Conservation (phyloP, 2,329 filamentous ascomycete species). For the Trichoderma sp. region DNA sequence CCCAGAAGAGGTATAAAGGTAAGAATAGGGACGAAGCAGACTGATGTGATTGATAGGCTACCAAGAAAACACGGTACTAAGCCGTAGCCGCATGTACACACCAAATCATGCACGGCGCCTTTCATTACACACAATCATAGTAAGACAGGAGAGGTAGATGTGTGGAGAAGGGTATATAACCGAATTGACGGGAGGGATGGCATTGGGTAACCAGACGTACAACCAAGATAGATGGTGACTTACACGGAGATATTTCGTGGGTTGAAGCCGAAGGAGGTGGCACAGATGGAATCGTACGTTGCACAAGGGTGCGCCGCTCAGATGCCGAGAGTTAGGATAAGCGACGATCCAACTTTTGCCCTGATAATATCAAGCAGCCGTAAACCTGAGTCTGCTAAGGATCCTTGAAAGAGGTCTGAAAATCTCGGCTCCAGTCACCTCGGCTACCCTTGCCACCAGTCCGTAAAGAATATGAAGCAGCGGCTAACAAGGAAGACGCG, state of each 20-base stretch:
- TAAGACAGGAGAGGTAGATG: background rate
- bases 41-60: background rate
- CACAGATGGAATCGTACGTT: conserved; percentile 10
- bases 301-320: conserved; percentile 6
- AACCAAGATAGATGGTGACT: conserved; percentile 13
- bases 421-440: background rate
- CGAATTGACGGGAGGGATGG: background rate
- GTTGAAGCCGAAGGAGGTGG: conserved; percentile 6
- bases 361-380: background rate
- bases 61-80: background rate
- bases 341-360: conserved; percentile 14
- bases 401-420: conserved; percentile 3
- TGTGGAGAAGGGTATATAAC: background rate
- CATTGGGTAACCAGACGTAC: background rate
- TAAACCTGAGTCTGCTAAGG: background rate
- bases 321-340: conserved; percentile 19
- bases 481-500: background rate
- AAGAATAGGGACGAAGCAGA: background rate
- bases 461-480: background rate
- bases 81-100: background rate
- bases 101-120: conserved; percentile 13
- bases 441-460: background rate
- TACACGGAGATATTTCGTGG: conserved; percentile 19
- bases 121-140: conserved; percentile 5
- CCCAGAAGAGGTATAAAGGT: background rate